Base-by-base conservation (phyloP, 805 yeast species). In the Hanseniaspora taiwanica region DNA sequence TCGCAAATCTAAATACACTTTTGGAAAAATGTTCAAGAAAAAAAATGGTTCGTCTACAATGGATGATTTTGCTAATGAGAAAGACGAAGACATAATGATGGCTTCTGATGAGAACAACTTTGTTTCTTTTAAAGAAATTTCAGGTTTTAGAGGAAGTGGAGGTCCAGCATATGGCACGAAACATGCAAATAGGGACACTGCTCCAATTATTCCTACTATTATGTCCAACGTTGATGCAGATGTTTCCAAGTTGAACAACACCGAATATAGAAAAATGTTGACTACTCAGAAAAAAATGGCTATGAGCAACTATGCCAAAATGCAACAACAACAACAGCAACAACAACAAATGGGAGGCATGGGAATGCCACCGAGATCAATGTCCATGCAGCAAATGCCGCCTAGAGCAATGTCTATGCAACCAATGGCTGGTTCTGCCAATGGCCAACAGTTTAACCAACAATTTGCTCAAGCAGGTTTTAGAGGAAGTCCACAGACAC, bases 141-240 rank as follows among this genome's bases (percentile, higher is more conserved):
- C 75, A 19, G 78, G 77, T 37, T 59, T 78, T 2, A 63, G 79
- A 38, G 83, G 78, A 47, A 68, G 80, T 31, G 82, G 82, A 4
- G 72, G 83, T 34, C 60, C 58, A 25, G 55, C 54, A 24, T 79
- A 78, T 52, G 79, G 78, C 3, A 62, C 69, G 16, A 62, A 66
- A 38, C 44, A 60, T 34, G 38, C 54, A 32, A 56, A 64, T 41
- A 16, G 18, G 14, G 84, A 78, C 46, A 69, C 87, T 0, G 69
- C 84, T 0, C 87, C 91, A 7, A 74, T 78, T 46, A 81, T 82
- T 31, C 93, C 93, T 6, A 80, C 85, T 0, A 40, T 81, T 3
- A 64, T 72, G 4, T 37, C 43, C 1, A 53, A 50, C 3, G 48
- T 57, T 21, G 17, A 42, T 3, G 39, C 43, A 37, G 55, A 54